These are phyloP conservation scores for Pistacia vera DNA, from an alignment of 345 rosid species.

Conservation along the genomic window DNA sequence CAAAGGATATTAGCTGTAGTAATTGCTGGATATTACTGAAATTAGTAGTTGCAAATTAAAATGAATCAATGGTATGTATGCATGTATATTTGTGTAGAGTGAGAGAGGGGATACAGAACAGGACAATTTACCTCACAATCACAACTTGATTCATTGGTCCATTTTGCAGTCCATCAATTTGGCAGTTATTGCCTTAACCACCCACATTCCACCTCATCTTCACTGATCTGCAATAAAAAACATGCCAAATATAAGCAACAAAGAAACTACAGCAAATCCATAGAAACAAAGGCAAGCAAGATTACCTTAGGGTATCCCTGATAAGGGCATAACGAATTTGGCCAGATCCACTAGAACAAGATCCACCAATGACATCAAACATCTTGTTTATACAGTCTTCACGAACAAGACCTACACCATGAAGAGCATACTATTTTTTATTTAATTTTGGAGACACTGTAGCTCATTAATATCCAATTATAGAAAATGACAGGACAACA, in stretches of 20 bases:
- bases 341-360: slow-evolving; percentile 77
- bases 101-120: not conserved
- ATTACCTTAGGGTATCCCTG: slow-evolving; percentile 69
- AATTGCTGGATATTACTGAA: not conserved
- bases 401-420: slow-evolving; percentile 67
- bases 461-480: not conserved
- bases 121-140: slow-evolving; percentile 61
- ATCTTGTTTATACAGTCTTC: too few species aligned
- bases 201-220: slow-evolving; percentile 91
- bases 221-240: too few species aligned
- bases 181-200: slow-evolving; percentile 82
- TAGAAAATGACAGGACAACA: not conserved
- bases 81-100: not conserved
- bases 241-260: too few species aligned
- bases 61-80: not conserved
- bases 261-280: too few species aligned
- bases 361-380: too few species aligned
- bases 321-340: slow-evolving; percentile 68
- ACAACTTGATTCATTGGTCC: slow-evolving; percentile 92
- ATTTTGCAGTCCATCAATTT: slow-evolving; percentile 82
- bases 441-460: not conserved
- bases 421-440: slow-evolving; percentile 1
- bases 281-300: too few species aligned
- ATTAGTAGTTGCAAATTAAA: not conserved
- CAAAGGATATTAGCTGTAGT: not conserved